Percentiles rank a stretch among this genome's conserved stretches.
phyloP scores from a whole-genome alignment of 495 filamentous ascomycete genomes.

The Cryomyces minteri region DNA sequence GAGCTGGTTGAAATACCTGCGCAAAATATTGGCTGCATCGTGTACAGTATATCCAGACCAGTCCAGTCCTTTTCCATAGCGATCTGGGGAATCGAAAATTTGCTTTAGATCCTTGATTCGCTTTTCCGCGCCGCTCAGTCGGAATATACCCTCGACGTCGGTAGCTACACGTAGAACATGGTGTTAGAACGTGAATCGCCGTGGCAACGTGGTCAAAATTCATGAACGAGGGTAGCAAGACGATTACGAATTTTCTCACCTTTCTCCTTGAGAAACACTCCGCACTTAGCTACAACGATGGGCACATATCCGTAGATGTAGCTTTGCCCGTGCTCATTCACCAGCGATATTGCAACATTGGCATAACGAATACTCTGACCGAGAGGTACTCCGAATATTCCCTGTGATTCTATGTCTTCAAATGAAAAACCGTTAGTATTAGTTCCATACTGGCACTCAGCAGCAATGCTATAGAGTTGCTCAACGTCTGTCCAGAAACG shows the following conservation, averaged over 20 bases:
- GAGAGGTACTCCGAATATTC: slow-evolving; percentile 90
- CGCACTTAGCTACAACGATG: slow-evolving; percentile 97
- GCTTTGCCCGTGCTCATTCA: slow-evolving; percentile 75
- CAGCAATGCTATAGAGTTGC: too few species aligned
- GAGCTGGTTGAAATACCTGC: slow-evolving; percentile 85
- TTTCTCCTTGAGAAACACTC: slow-evolving; percentile 96
- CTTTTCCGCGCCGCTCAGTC: slow-evolving; percentile 89
- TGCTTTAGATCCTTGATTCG: slow-evolving; percentile 90
- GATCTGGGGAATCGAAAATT: slow-evolving; percentile 84
- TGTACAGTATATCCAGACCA: slow-evolving; percentile 98
- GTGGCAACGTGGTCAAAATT: not conserved
- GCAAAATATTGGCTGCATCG: slow-evolving; percentile 92
- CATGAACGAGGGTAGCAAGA: not conserved
- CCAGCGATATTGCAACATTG: slow-evolving; percentile 94
- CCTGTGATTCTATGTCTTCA: slow-evolving; percentile 23
- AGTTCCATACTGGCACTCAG: too few species aligned
- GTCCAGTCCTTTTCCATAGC: slow-evolving; percentile 90
- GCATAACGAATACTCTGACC: slow-evolving; percentile 92
- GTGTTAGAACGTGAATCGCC: not conserved
- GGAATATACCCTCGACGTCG: slow-evolving; percentile 93
- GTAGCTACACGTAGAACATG: slow-evolving; percentile 41
- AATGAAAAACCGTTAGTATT: not conserved
- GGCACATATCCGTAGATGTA: slow-evolving; percentile 99
- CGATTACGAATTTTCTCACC: slow-evolving; percentile 32
- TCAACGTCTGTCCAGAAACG: too few species aligned